Conservation (phyloP, 73 alveolate species). For the Paramecium tetraurelia region DNA sequence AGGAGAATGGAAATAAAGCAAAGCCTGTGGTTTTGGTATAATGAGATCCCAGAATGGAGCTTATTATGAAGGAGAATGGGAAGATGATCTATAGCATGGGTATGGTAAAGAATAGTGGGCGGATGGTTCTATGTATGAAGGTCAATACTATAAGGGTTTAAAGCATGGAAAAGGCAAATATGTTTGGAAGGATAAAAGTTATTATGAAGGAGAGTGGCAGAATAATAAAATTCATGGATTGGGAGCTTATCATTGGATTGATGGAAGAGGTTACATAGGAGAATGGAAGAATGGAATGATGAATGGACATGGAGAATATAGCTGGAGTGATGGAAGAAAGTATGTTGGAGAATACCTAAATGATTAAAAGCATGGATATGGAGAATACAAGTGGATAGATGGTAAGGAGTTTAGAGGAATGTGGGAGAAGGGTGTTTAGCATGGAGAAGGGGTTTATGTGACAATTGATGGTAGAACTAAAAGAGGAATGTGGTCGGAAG, state of each 20-base stretch:
- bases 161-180: slow-evolving; percentile 55
- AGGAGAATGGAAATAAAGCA: slow-evolving; percentile 59
- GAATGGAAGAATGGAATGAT: slow-evolving; percentile 56
- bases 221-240: slow-evolving; percentile 55
- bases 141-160: slow-evolving; percentile 37
- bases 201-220: slow-evolving; percentile 51
- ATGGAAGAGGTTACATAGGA: slow-evolving; percentile 63
- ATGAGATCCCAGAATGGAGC: slow-evolving; percentile 47
- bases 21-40: slow-evolving; percentile 46
- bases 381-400: slow-evolving; percentile 78
- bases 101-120: slow-evolving; percentile 59
- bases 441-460: slow-evolving; percentile 74
- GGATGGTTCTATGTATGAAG: slow-evolving; percentile 52
- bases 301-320: slow-evolving; percentile 66
- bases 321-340: slow-evolving; percentile 75
- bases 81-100: slow-evolving; percentile 60
- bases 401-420: slow-evolving; percentile 74
- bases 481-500: slow-evolving; percentile 73
- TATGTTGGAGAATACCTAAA: slow-evolving; percentile 68
- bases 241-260: slow-evolving; percentile 36
- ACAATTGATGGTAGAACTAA: slow-evolving; percentile 64
- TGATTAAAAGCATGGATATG: slow-evolving; percentile 81
- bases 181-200: slow-evolving; percentile 49
- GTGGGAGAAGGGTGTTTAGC: slow-evolving; percentile 76
- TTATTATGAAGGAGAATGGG: slow-evolving; percentile 53